Conservation (phyloP, 768 basidiomycete genomes). For the Serendipita indica region DNA sequence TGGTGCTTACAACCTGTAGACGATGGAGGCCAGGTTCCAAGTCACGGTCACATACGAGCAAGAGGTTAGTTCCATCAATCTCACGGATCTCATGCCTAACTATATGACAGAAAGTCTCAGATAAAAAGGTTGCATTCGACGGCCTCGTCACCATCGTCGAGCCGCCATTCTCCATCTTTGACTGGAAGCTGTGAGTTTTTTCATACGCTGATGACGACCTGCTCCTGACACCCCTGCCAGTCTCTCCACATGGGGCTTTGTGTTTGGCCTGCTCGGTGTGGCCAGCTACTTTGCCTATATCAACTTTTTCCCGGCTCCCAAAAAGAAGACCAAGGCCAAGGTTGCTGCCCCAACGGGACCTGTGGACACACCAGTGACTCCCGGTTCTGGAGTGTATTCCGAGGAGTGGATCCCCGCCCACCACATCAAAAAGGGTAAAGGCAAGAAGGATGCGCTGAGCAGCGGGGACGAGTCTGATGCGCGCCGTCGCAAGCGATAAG, state of each 20-base stretch:
- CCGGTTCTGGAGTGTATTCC: conserved; percentile 56
- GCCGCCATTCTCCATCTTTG: conserved; percentile 60
- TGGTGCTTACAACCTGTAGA: neutral
- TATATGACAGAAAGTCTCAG: neutral
- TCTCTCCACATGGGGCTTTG: conserved; percentile 56
- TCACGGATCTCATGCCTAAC: neutral
- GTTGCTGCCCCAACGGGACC: conserved; percentile 42
- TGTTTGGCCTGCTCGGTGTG: conserved; percentile 46
- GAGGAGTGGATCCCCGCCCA: conserved; percentile 92
- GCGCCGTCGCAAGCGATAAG: conserved; percentile 4
- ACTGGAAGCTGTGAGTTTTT: conserved; percentile 56
- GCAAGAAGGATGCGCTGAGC: conserved; percentile 31
- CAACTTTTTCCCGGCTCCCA: conserved; percentile 42
- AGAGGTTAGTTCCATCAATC: neutral
- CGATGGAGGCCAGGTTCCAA: conserved; percentile 3
- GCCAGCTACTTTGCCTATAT: conserved; percentile 49
- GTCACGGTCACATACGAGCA: neutral
- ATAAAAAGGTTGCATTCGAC: conserved; percentile 9
- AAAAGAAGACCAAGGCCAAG: conserved; percentile 35
- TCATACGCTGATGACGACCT: neutral
- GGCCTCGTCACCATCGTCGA: conserved; percentile 11
- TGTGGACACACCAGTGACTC: conserved; percentile 33
- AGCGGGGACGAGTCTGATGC: conserved; percentile 40
- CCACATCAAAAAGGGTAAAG: conserved; percentile 56
- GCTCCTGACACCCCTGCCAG: conserved; percentile 22